Evolutionary conservation across 2,329 filamentous ascomycete species (phyloP), one percentile per base, ranked within the genome.

Genomic region (Cladosporium halotolerans): DNA sequence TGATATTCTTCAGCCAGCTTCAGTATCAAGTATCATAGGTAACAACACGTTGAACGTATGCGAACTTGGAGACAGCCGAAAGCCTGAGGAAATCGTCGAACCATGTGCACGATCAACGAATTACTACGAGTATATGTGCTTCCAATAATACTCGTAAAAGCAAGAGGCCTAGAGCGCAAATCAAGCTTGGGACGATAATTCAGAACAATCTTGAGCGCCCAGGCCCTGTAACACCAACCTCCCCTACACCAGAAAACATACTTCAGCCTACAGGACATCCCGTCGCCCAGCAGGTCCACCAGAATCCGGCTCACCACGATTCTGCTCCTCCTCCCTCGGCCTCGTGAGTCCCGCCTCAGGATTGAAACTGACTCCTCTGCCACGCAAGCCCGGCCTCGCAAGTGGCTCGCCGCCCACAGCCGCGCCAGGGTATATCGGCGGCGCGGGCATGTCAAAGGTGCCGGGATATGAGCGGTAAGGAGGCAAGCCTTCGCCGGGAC

Each of bases 251-350:
- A 11, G 34, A 36, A 36, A 36, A 11, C 8, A 46, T n/a, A 34
- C 13, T 40, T 19, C 38, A 38, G 9, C 19, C 47, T 31, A 39
- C 47, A 23, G 28, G 13, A 50, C 28, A 36, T 50, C 47, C 4
- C 40, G 47, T 14, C 23, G 18, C 11, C 31, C 31, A n/a, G 10
- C 18, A 7, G 48, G 48, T 9, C 48, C 58, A 13, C 58, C 57
- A 19, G 57, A 57, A 23, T 53, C 54, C 1, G 55, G 38, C 28
- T 57, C 58, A 23, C 53, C 57, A 38, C 58, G 47, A 18, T 54
- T 53, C 36, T 45, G 46, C 41, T 57, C 57, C 39, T 57, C 58
- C 23, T 51, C 49, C 19, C 58, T 54, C n/a, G 58, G 49, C 18
- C 56, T 48, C 3, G 54, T 43, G 13, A 60, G 34, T 3, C 43